phyloP scores from a whole-genome alignment of 1,139 yeast genomes.

The Geotrichum aggregatum region DNA sequence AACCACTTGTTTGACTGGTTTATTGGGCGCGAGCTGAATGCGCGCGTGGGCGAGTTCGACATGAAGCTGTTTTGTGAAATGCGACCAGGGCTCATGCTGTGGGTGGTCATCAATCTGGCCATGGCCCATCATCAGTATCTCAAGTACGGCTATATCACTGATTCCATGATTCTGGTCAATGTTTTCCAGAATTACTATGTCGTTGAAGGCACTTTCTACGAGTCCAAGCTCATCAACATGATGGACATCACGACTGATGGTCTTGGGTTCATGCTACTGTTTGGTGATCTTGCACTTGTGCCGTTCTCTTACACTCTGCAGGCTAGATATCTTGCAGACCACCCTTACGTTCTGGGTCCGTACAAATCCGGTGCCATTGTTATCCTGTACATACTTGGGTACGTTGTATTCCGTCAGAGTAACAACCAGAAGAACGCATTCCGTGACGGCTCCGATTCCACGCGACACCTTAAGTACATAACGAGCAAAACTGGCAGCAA shows the following conservation, averaged over 20 bases:
- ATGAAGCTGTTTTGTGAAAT: conserved; percentile 88
- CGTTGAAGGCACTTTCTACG: conserved; percentile 87
- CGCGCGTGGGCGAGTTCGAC: conserved; percentile 80
- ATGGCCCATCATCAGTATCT: conserved; percentile 79
- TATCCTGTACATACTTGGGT: conserved; percentile 54
- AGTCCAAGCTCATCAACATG: conserved; percentile 85
- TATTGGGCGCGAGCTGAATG: conserved; percentile 93
- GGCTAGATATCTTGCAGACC: conserved; percentile 70
- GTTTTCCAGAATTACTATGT: conserved; percentile 75
- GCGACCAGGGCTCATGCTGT: conserved; percentile 87
- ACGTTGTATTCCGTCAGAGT: conserved; percentile 75
- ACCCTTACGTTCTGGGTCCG: conserved; percentile 56
- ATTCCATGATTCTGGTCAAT: conserved; percentile 68
- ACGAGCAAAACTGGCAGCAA: conserved; percentile 74
- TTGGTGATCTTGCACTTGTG: conserved; percentile 91
- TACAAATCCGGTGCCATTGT: conserved; percentile 40
- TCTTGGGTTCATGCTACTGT: conserved; percentile 90
- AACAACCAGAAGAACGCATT: conserved; percentile 83
- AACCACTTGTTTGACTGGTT: conserved; percentile 84
- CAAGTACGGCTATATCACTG: conserved; percentile 55
- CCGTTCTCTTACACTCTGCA: conserved; percentile 90
- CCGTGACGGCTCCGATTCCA: conserved; percentile 67
- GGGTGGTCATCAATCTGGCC: conserved; percentile 76
- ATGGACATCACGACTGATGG: conserved; percentile 96
- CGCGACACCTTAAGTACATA: conserved; percentile 60